Percentiles rank a stretch among this genome's conserved stretches.
Conservation (phyloP, 106 monocot genomes). For the Amphibolis antarctica region DNA sequence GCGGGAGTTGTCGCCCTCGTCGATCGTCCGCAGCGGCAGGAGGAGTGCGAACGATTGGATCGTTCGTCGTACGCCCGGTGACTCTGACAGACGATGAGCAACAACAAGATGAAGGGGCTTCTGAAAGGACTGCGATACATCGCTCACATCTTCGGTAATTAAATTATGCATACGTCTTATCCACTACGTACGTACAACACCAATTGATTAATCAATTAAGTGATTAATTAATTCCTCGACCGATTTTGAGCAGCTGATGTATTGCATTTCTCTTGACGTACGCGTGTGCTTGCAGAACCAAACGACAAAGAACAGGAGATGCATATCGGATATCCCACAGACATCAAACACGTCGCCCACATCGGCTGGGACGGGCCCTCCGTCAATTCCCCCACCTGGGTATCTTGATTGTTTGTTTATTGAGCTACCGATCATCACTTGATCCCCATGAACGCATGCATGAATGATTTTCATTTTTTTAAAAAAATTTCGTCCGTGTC, state of each 20-base stretch:
- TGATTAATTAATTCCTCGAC: no score
- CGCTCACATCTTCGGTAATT: constrained; percentile 62
- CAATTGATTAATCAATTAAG: no score
- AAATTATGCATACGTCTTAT: no score
- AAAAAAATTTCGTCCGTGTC: no score
- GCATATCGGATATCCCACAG: constrained; percentile 22
- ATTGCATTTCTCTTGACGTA: no score
- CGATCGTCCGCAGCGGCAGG: not conserved
- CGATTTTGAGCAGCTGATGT: no score
- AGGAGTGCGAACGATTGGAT: not conserved
- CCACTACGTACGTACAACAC: no score
- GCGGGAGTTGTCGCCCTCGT: no score
- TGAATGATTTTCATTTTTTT: no score
- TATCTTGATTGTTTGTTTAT: no score
- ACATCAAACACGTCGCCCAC: constrained; percentile 25
- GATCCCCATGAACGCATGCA: no score
- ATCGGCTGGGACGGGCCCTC: constrained; percentile 24
- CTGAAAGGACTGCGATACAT: constrained; percentile 60
- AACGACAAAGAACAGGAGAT: constrained; percentile 16
- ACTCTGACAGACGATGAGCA: not conserved
- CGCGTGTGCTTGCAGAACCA: not conserved
- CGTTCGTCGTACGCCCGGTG: not conserved
- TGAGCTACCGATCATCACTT: not conserved
- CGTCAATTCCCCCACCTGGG: constrained; percentile 14
- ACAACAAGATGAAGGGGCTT: constrained; percentile 46